Percentiles rank a stretch among this genome's conserved stretches.
Evolutionary conservation across 2,329 filamentous ascomycete species (phyloP).

Genomic region (Colletotrichum chlorophyti): DNA sequence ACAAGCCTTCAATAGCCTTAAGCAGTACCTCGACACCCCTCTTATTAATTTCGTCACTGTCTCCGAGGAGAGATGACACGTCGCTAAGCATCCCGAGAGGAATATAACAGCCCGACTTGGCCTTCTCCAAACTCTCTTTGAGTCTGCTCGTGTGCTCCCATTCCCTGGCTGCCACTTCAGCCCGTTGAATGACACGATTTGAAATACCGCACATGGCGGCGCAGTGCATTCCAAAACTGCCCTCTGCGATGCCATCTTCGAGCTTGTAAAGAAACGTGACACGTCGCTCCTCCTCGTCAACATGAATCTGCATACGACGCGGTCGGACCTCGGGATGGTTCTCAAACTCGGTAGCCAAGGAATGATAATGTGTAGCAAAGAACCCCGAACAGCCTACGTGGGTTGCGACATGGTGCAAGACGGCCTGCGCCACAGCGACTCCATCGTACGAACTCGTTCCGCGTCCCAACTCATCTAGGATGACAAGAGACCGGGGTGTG

Average conservation of each 20-base stretch:
- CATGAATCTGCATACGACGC: conserved; percentile 92
- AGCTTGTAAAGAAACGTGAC: conserved; percentile 97
- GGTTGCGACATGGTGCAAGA: conserved; percentile 93
- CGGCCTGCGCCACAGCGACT: conserved; percentile 93
- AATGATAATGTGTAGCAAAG: conserved; percentile 98
- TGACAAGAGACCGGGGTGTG: conserved; percentile 91
- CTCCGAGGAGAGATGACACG: conserved; percentile 77
- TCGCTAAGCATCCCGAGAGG: conserved; percentile 89
- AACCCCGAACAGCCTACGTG: conserved; percentile 94
- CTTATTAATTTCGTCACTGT: conserved; percentile 55
- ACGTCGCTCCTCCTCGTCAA: conserved; percentile 82
- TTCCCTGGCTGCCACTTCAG: conserved; percentile 85
- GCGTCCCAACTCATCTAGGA: conserved; percentile 93
- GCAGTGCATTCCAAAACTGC: conserved; percentile 98
- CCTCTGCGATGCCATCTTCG: conserved; percentile 91
- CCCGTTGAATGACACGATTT: conserved; percentile 79
- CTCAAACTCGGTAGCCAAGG: conserved; percentile 88
- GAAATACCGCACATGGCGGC: conserved; percentile 98
- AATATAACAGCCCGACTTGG: conserved; percentile 80
- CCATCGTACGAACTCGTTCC: conserved; percentile 96
- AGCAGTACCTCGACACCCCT: conserved; percentile 65
- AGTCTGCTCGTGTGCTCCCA: conserved; percentile 96
- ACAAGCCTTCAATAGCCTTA: conserved; percentile 66
- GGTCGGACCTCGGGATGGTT: conserved; percentile 86
- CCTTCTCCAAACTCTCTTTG: conserved; percentile 85